Evolutionary conservation across 257 asterid genomes (phyloP), one percentile per base, ranked within the genome.

Genomic region (Fraxinus excelsior): DNA sequence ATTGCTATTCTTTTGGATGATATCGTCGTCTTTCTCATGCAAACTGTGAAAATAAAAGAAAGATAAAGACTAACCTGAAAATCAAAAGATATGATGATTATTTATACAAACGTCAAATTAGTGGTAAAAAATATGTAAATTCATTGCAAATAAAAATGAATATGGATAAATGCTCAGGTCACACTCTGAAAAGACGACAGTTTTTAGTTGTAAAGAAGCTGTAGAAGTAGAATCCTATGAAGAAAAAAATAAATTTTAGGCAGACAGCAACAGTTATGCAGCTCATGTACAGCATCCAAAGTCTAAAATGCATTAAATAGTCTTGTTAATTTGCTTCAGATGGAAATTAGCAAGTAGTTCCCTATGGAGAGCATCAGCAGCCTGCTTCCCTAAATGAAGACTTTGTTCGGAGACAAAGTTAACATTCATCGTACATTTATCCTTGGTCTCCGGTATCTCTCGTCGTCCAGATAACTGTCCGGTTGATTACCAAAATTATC

Each of bases 401-500:
- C 26, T n/a, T 4, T 58, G 67, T 23, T 23, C 1, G 29, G 6
- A 60, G 67, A 19, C 16, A 49, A 51, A 1, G 40, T 35, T 7
- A 42, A 18, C 46, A 38, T 64, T 88, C 81, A 94, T 65, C 98
- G 84, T 29, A 94, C 98, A 32, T 94, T 94, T 51, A 42, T 28
- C 72, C 97, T 85, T 31, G 97, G 92, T 76, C 97, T 87, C 74
- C 35, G 85, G 31, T 71, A 65, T 78, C 84, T 82, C 28, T 87
- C 94, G 21, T 81, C 88, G 9, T 86, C 97, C 62, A 74, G 68
- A 49, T 87, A 89, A 82, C 88, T 81, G 49, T 80, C 91, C 35
- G 91, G 75, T 46, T 65, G 67, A 76, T 72, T 73, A 72, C 60
- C 81, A 70, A 68, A 85, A 67, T 70, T 83, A 25, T 62, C 81